Evolutionary conservation across 495 filamentous ascomycete species (phyloP).

Genomic region (Penicillium argentinense): DNA sequence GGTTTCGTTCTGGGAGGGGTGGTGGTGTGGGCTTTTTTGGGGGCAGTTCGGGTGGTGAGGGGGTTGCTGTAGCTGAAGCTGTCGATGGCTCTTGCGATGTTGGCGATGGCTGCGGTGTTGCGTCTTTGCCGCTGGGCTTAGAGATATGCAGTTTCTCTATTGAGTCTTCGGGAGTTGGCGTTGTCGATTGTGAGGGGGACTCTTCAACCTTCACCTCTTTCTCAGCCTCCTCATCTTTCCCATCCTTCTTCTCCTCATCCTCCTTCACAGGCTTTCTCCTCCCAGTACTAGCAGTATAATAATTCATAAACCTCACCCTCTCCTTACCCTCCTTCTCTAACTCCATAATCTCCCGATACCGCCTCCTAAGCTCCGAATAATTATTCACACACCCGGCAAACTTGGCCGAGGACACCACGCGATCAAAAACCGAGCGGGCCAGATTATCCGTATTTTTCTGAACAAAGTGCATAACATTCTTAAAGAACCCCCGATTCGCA

Average conservation of each 20-base stretch:
- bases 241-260: background rate
- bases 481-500: constrained; percentile 62
- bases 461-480: constrained; percentile 72
- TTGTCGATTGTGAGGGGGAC: background rate
- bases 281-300: constrained; percentile 84
- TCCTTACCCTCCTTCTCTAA: constrained; percentile 54
- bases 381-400: constrained; percentile 82
- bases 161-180: background rate
- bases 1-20: no score
- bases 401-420: constrained; percentile 77
- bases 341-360: constrained; percentile 64
- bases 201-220: no score
- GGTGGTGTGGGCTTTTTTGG: no score
- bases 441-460: constrained; percentile 74
- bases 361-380: constrained; percentile 62
- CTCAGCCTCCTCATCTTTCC: background rate
- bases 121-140: no score
- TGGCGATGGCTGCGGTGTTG: no score
- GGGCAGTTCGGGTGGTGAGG: no score
- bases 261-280: constrained; percentile 6
- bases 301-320: constrained; percentile 79
- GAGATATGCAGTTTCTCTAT: background rate
- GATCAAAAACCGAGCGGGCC: constrained; percentile 64
- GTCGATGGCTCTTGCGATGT: no score
- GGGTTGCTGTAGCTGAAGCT: no score